Evolutionary conservation across 495 filamentous ascomycete genomes (phyloP).

Genomic region (Aspergillus sclerotioniger): DNA sequence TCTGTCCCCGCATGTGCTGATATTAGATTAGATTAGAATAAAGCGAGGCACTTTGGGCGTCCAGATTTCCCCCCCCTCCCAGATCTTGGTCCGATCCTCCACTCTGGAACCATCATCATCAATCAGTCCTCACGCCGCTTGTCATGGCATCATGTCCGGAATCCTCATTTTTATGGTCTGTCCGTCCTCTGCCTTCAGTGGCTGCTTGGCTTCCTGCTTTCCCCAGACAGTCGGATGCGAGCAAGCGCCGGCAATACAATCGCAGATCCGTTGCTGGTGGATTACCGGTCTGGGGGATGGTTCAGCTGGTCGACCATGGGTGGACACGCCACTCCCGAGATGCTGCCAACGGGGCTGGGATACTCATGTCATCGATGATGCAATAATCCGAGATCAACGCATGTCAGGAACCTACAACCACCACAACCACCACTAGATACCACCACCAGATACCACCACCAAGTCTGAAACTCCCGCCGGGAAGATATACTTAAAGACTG

Average conservation of each 20-base stretch:
- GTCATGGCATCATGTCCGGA: neutral
- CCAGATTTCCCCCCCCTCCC: neutral
- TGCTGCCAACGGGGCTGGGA: neutral
- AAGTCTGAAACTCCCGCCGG: neutral
- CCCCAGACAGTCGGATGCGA: too few species aligned
- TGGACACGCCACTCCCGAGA: constrained; percentile 6
- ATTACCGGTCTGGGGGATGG: neutral
- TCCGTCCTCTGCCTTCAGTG: neutral
- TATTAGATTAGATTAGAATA: neutral
- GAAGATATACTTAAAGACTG: neutral
- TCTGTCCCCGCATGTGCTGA: neutral
- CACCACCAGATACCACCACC: too few species aligned
- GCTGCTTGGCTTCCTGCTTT: neutral
- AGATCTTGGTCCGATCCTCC: neutral
- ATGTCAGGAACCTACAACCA: neutral
- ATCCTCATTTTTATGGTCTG: neutral
- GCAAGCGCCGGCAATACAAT: too few species aligned
- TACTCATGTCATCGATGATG: constrained; percentile 7
- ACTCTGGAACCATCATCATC: neutral
- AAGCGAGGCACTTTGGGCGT: neutral
- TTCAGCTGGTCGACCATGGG: neutral
- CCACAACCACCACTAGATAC: too few species aligned
- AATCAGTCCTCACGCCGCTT: neutral
- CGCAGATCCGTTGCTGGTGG: neutral
- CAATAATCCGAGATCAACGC: neutral